A percentile compares a stretch with the other conserved stretches of the same genome.
Conservation (phyloP, 495 filamentous ascomycete genomes). For the Penicillium chermesinum region DNA sequence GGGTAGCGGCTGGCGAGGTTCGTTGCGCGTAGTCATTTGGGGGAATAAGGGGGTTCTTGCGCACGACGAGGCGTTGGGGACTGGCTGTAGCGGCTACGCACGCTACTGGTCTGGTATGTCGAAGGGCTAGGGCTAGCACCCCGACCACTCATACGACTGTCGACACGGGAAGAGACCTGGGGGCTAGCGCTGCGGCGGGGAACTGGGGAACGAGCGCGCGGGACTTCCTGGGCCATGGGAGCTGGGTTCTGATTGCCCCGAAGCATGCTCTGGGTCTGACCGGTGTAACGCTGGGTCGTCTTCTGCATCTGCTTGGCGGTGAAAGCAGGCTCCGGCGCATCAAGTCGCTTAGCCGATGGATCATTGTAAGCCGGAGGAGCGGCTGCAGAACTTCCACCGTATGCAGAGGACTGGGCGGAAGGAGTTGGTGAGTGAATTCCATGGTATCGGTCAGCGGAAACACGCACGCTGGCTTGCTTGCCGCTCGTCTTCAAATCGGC, state of each 20-base stretch:
- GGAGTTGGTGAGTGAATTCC: slow-evolving; percentile 63
- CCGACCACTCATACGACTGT: slow-evolving; percentile 32
- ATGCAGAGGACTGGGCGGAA: slow-evolving; percentile 61
- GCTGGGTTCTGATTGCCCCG: slow-evolving; percentile 36
- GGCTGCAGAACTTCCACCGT: slow-evolving; percentile 50
- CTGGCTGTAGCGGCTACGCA: slow-evolving; percentile 36
- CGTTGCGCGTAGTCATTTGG: slow-evolving; percentile 48
- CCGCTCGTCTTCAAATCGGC: slow-evolving; percentile 80
- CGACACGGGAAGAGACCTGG: slow-evolving; percentile 33
- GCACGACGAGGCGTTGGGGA: slow-evolving; percentile 48
- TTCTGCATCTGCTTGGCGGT: slow-evolving; percentile 92
- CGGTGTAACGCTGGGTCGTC: slow-evolving; percentile 78
- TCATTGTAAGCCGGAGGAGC: slow-evolving; percentile 79
- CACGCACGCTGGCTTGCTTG: slow-evolving; percentile 68
- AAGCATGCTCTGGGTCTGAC: slow-evolving; percentile 79
- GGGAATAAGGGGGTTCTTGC: slow-evolving; percentile 51
- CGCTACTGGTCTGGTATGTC: slow-evolving; percentile 38
- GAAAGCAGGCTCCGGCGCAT: slow-evolving; percentile 84
- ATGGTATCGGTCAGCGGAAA: slow-evolving; percentile 91
- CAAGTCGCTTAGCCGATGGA: slow-evolving; percentile 68
- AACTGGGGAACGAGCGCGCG: slow-evolving; percentile 45
- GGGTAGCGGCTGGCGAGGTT: slow-evolving; percentile 40
- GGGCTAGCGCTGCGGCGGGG: slow-evolving; percentile 54
- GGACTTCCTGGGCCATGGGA: slow-evolving; percentile 32
- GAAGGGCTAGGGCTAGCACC: slow-evolving; percentile 33